Conservation (phyloP, 768 basidiomycete genomes). For the Lentinus tigrinus region DNA sequence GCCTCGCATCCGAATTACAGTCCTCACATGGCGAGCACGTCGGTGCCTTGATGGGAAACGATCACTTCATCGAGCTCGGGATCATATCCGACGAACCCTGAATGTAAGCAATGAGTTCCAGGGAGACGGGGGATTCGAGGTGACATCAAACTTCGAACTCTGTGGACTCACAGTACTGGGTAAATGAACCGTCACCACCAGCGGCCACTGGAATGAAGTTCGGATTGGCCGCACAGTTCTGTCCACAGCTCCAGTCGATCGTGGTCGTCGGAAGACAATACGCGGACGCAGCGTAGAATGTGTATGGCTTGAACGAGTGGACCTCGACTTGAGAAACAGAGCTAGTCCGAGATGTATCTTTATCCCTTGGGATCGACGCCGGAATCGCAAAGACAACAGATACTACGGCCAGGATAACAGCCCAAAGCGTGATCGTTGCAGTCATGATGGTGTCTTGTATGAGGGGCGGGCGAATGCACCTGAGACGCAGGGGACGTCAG, state of each 20-base stretch:
- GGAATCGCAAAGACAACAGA: too few relatives aligned
- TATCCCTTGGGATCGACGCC: too few relatives aligned
- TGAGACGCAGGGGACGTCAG: too few relatives aligned
- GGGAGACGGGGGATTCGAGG: neutral
- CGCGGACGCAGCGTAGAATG: conserved; percentile 30
- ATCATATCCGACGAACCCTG: conserved; percentile 58
- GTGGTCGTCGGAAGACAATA: conserved; percentile 31
- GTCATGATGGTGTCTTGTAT: too few relatives aligned
- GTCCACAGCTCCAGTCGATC: conserved; percentile 30
- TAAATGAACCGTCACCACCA: conserved; percentile 42
- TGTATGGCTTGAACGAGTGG: conserved; percentile 28
- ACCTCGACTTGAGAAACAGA: conserved; percentile 16
- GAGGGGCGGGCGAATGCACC: too few relatives aligned
- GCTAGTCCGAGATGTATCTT: too few relatives aligned
- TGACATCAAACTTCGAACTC: too few relatives aligned
- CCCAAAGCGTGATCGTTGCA: too few relatives aligned
- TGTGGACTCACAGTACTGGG: conserved; percentile 40
- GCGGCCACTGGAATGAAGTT: conserved; percentile 46
- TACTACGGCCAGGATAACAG: too few relatives aligned
- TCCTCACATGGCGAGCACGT: conserved; percentile 29
- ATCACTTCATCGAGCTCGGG: conserved; percentile 34
- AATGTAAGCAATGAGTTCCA: neutral
- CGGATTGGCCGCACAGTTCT: conserved; percentile 46
- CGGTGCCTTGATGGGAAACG: conserved; percentile 39
- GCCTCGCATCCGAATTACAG: neutral